phyloP scores from a whole-genome alignment of 306 rosid genomes.

The Cucurbita argyrosperma region DNA sequence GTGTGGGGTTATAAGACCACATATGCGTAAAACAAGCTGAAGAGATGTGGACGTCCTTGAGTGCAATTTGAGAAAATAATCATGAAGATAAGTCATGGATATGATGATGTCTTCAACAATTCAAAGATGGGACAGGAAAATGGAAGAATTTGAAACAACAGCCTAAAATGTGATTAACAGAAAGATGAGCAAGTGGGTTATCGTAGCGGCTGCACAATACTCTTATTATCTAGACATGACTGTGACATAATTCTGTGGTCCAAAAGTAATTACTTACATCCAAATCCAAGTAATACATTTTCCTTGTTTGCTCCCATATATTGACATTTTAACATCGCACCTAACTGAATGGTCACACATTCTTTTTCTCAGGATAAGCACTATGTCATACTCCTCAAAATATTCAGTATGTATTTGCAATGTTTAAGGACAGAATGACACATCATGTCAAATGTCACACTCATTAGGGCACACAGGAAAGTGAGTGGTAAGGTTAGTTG shows the following conservation, averaged over 20 bases:
- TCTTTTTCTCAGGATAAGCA: neutral
- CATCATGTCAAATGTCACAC: neutral
- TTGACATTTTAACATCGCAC: neutral
- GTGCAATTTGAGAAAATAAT: neutral
- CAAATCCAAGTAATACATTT: neutral
- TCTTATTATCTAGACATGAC: neutral
- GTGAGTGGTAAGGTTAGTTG: neutral
- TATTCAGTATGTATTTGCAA: neutral
- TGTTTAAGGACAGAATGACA: neutral
- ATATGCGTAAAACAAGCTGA: neutral
- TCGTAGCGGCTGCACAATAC: neutral
- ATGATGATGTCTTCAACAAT: neutral
- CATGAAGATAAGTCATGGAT: neutral
- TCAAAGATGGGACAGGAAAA: neutral
- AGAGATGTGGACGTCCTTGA: neutral
- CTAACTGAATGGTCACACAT: neutral
- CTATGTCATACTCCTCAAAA: neutral
- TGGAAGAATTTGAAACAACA: neutral
- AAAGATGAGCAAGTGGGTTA: neutral
- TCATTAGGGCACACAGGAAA: neutral
- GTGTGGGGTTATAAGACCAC: too few species aligned
- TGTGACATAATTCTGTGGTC: neutral
- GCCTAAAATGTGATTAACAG: neutral
- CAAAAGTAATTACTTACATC: neutral
- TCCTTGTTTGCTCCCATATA: neutral